Conservation (phyloP, 2,329 filamentous ascomycete species). For the Colletotrichum neosansevieriae region DNA sequence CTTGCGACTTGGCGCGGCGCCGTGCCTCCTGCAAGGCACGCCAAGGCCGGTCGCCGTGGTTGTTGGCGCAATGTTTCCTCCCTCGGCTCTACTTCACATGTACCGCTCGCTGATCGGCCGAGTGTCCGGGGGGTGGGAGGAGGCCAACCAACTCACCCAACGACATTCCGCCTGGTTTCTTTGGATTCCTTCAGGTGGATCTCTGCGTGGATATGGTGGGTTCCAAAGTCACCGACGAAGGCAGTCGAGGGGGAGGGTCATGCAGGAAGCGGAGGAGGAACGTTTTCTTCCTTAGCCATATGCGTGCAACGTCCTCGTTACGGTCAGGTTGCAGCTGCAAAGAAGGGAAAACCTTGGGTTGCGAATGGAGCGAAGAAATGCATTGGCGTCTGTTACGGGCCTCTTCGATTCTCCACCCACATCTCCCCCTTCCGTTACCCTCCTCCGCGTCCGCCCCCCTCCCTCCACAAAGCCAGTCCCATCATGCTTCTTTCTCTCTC, state of each 20-base stretch:
- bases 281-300: no score
- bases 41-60: constrained; percentile 2
- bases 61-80: neutral
- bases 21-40: constrained; percentile 9
- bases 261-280: no score
- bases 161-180: no score
- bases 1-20: constrained; percentile 18
- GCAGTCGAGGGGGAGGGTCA: neutral
- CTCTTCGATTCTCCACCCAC: constrained; percentile 10
- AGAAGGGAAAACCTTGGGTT: no score
- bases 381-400: neutral
- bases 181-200: neutral
- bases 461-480: neutral
- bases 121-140: no score
- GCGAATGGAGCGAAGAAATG: no score
- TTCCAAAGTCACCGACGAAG: neutral
- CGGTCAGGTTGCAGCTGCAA: no score
- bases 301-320: no score
- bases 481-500: neutral
- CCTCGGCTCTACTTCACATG: neutral
- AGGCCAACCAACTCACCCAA: no score
- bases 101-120: no score
- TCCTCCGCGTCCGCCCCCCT: constrained; percentile 4
- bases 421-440: neutral
- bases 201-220: neutral